A percentile compares a stretch with the other conserved stretches of the same genome.
Evolutionary conservation across 768 basidiomycete genomes (phyloP).

Genomic region (Hygrophoropsis aurantiaca): DNA sequence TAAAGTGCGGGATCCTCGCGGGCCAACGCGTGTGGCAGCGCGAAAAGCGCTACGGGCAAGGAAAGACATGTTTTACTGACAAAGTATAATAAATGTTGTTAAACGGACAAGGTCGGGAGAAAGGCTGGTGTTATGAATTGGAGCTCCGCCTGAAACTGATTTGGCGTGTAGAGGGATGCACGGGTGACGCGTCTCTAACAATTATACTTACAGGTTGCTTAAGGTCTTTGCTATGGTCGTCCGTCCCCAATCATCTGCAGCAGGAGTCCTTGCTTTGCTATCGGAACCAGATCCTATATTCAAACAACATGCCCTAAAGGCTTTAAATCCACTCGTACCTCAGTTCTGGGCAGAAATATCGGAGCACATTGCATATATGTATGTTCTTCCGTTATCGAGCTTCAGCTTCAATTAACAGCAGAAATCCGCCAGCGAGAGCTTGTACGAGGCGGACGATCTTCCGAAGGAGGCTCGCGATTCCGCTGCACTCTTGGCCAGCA

Average conservation of each 20-base stretch:
- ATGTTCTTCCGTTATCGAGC: constrained; percentile 31
- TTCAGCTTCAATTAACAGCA: constrained; percentile 11
- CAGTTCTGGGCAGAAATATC: constrained; percentile 99
- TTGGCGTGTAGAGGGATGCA: constrained; percentile 33
- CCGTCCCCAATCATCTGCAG: constrained; percentile 77
- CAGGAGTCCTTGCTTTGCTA: constrained; percentile 88
- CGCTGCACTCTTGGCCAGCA: constrained; percentile 93
- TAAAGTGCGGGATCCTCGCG: constrained; percentile 33
- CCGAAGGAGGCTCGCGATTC: constrained; percentile 72
- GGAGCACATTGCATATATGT: constrained; percentile 90
- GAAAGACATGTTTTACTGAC: constrained; percentile 54
- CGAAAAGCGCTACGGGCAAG: constrained; percentile 51
- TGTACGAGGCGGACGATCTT: constrained; percentile 84
- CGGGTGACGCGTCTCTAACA: constrained; percentile 46
- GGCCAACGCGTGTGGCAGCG: constrained; percentile 43
- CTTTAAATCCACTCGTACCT: constrained; percentile 80
- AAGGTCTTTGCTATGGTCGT: too few species aligned
- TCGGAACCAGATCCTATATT: constrained; percentile 85
- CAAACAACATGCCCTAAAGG: constrained; percentile 87
- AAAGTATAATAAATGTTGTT: constrained; percentile 6
- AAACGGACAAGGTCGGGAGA: constrained; percentile 25
- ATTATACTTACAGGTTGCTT: constrained; percentile 3
- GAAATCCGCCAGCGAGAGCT: constrained; percentile 62
- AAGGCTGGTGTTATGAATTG: constrained; percentile 16
- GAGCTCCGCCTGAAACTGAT: constrained; percentile 29